These are phyloP conservation scores for Larix kaempferi DNA, from an alignment of 75 land plant genomes.

Conservation along the genomic window DNA sequence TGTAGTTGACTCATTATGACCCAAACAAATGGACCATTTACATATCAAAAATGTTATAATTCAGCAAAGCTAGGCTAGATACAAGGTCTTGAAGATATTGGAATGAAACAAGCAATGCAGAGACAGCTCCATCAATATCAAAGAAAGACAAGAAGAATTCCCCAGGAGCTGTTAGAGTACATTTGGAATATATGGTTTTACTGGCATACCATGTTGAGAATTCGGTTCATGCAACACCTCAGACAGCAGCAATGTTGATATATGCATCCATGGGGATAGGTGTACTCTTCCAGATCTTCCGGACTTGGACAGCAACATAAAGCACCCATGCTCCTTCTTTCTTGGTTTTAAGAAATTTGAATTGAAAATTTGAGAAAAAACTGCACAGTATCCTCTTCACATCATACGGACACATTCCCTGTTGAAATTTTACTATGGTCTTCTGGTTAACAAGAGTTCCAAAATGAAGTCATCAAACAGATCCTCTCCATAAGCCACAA, in stretches of 20 bases:
- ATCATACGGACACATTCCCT: background rate
- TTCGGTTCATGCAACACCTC: conserved; percentile 47
- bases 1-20: background rate
- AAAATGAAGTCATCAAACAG: background rate
- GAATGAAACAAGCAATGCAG: background rate
- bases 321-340: conserved; percentile 56
- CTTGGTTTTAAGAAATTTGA: background rate
- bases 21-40: background rate
- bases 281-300: conserved; percentile 56
- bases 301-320: conserved; percentile 64
- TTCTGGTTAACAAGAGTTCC: background rate
- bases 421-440: background rate
- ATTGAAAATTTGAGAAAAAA: background rate
- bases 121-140: background rate
- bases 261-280: conserved; percentile 43
- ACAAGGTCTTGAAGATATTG: background rate
- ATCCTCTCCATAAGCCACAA: background rate
- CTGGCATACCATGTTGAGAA: conserved; percentile 46
- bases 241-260: conserved; percentile 56
- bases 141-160: background rate
- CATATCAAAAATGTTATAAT: background rate
- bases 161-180: background rate
- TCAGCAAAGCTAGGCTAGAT: background rate
- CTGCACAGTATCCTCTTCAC: background rate
- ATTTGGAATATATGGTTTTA: background rate